Base-by-base conservation (phyloP, 805 yeast species). In the Blastobotrys muscicola region DNA sequence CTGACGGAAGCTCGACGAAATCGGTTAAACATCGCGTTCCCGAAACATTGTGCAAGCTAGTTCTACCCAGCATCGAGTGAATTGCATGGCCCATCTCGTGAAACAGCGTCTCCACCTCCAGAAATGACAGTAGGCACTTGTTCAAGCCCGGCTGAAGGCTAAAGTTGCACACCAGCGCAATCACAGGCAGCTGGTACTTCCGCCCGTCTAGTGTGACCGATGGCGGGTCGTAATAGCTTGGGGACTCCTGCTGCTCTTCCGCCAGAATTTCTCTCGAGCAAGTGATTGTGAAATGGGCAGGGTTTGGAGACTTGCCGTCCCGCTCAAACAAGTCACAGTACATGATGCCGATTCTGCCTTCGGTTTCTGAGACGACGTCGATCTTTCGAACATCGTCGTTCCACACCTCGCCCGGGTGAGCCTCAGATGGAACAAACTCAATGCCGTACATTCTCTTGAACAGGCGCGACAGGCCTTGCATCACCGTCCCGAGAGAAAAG, bases 31-130 rank as follows among this genome's bases (percentile, higher is more conserved):
- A 90, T 46, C 98, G 72, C 0, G 98, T 92, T 2, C 98, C 98
- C 30, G 94, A 80, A 7, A 90, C 82, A 59, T 87, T 92, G 59
- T 92, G 98, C 42, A 90, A 65, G 36, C 80, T 71, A 0, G 98
- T 92, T 49, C 90, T 73, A 0, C 97, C 98, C 14, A 92, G 66
- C 95, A 92, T 90, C 2, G 97, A 85, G 61, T 92, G 98, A 76
- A 92, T 83, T 1, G 97, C 97, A 62, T 92, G 98, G 0, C 98
- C 98, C 95, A 92, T 87, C 64, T 92, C 98, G 63, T 92, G 98
- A 67, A 92, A 92, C 13, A 92, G 66, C 0, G 98, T 92, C 54
- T 90, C 95, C 14, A 90, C 87, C 55, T 92, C 97, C 45, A 72
- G 75, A 45, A 85, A 69, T 9, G 80, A 69, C 33, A 90, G 63